Percentiles rank a stretch among this genome's conserved stretches.
Conservation (phyloP, 495 filamentous ascomycete species). For the Podospora anserina region DNA sequence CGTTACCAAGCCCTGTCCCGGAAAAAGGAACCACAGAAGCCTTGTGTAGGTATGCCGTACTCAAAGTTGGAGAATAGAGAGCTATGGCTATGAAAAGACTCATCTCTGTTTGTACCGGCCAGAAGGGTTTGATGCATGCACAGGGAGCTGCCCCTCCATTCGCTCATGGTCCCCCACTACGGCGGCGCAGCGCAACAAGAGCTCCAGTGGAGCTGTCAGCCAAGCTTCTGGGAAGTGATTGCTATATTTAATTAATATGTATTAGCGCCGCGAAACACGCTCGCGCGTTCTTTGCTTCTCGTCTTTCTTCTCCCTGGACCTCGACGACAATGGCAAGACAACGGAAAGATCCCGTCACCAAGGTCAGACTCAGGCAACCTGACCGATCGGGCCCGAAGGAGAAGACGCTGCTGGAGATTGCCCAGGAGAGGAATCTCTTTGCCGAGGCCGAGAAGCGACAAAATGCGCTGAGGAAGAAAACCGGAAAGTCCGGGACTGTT, state of each 20-base stretch:
- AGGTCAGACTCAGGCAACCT: constrained; percentile 58
- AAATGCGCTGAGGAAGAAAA: constrained; percentile 26
- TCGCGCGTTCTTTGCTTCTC: not conserved
- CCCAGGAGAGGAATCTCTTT: constrained; percentile 56
- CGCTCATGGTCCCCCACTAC: not conserved
- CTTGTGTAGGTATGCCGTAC: too few relatives aligned
- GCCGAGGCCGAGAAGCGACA: constrained; percentile 36
- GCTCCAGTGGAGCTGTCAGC: not conserved
- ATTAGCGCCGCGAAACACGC: not conserved
- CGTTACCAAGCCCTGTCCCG: not conserved
- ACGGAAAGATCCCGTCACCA: constrained; percentile 43
- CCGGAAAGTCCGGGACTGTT: not conserved
- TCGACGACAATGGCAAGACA: constrained; percentile 41
- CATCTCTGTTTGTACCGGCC: too few relatives aligned
- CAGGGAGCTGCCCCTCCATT: not conserved
- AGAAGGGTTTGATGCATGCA: not conserved
- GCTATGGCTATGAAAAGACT: too few relatives aligned
- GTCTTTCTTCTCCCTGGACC: not conserved
- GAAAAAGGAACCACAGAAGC: not conserved
- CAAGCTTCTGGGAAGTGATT: not conserved
- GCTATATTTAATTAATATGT: not conserved
- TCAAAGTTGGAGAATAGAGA: too few relatives aligned
- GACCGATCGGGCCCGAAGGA: constrained; percentile 53
- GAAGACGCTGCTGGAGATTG: constrained; percentile 62
- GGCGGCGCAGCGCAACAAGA: not conserved